Conservation (phyloP, 2,329 filamentous ascomycete genomes). For the Neopestalotiopsis sp. region DNA sequence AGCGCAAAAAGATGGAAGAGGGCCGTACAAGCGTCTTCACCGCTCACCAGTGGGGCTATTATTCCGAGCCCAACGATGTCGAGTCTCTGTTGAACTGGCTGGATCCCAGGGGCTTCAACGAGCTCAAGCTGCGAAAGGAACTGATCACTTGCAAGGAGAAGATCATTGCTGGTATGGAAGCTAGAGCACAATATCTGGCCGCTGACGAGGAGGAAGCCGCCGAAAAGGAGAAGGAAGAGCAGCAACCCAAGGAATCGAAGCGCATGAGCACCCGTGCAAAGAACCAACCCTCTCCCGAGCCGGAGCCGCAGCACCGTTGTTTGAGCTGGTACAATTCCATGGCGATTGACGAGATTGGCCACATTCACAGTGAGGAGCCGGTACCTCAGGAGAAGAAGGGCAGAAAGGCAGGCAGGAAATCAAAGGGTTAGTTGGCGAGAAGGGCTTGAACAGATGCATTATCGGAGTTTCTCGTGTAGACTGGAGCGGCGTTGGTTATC, state of each 20-base stretch:
- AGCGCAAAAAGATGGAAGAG: constrained; percentile 87
- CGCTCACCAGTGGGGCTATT: constrained; percentile 89
- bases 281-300: constrained; percentile 52
- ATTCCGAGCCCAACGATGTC: constrained; percentile 79
- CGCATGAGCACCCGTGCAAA: constrained; percentile 55
- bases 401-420: constrained; percentile 46
- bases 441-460: background rate
- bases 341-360: constrained; percentile 61
- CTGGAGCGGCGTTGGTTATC: background rate
- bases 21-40: constrained; percentile 78
- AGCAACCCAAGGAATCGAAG: constrained; percentile 38
- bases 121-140: constrained; percentile 88
- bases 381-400: constrained; percentile 58
- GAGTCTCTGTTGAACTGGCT: constrained; percentile 87
- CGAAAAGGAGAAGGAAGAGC: constrained; percentile 41
- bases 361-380: constrained; percentile 61
- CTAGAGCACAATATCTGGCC: constrained; percentile 75
- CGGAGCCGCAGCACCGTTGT: constrained; percentile 51
- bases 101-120: constrained; percentile 84
- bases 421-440: constrained; percentile 42
- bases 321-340: constrained; percentile 62
- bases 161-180: constrained; percentile 81
- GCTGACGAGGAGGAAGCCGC: constrained; percentile 45
- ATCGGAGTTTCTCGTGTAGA: background rate
- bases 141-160: constrained; percentile 76